phyloP scores from a whole-genome alignment of 768 basidiomycete genomes.

The Podaxis mareebaensis region DNA sequence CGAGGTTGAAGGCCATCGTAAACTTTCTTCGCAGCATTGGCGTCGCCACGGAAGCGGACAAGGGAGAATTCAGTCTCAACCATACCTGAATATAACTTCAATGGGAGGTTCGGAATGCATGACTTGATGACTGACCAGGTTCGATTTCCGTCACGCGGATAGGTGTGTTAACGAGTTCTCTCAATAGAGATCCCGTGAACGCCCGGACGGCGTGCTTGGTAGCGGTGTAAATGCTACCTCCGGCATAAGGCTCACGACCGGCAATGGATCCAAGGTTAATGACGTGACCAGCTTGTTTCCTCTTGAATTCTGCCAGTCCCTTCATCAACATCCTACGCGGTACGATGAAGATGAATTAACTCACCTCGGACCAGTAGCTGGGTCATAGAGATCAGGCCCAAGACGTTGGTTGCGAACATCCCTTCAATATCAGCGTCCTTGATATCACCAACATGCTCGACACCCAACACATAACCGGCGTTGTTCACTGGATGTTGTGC shows the following conservation, averaged over 20 bases:
- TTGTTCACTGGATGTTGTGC: constrained; percentile 43
- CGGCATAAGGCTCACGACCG: constrained; percentile 83
- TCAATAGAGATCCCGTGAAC: constrained; percentile 79
- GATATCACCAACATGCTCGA: constrained; percentile 85
- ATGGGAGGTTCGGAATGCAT: constrained; percentile 19
- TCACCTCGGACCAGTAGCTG: constrained; percentile 68
- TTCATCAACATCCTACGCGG: not conserved
- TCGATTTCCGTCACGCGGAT: constrained; percentile 95
- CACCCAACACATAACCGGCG: constrained; percentile 89
- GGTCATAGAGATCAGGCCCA: constrained; percentile 82
- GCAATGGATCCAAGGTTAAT: constrained; percentile 97
- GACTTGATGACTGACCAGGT: constrained; percentile 56
- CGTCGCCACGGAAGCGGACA: constrained; percentile 86
- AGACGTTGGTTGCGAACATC: constrained; percentile 82
- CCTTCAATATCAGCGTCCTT: constrained; percentile 75
- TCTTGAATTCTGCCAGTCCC: constrained; percentile 67
- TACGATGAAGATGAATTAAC: not conserved
- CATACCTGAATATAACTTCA: constrained; percentile 28
- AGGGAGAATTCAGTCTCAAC: constrained; percentile 82
- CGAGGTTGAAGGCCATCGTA: constrained; percentile 88
- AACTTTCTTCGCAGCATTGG: constrained; percentile 79
- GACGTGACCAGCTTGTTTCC: constrained; percentile 76
- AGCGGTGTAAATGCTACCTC: constrained; percentile 91
- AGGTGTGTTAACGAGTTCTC: constrained; percentile 88
- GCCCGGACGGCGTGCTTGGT: constrained; percentile 87